Percentiles rank a stretch among this genome's conserved stretches.
phyloP scores from a whole-genome alignment of 805 yeast species.

The Zygoascus bituminiphila region DNA sequence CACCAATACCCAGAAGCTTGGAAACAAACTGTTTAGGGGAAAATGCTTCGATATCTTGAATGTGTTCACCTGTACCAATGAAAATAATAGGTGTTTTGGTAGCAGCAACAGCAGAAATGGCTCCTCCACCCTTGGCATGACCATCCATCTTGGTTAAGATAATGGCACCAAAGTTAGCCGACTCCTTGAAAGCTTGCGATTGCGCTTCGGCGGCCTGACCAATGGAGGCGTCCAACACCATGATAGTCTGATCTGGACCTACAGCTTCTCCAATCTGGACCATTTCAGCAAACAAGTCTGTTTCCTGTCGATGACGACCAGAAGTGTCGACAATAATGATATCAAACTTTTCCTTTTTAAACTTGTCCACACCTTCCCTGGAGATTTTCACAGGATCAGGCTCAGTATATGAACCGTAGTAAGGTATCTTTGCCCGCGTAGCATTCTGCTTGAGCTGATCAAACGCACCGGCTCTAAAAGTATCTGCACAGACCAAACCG shows the following conservation, averaged over 20 bases:
- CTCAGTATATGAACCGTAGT: constrained; percentile 89
- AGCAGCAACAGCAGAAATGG: constrained; percentile 96
- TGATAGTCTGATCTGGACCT: constrained; percentile 88
- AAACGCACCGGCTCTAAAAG: constrained; percentile 99
- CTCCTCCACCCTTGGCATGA: constrained; percentile 99
- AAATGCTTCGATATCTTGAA: constrained; percentile 84
- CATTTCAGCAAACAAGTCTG: constrained; percentile 88
- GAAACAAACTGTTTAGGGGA: constrained; percentile 84
- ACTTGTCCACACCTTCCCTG: constrained; percentile 81
- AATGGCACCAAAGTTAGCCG: constrained; percentile 89
- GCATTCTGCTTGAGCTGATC: constrained; percentile 98
- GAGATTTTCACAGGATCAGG: constrained; percentile 94
- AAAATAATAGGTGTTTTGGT: constrained; percentile 91
- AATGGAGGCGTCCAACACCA: constrained; percentile 95
- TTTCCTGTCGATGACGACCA: constrained; percentile 95
- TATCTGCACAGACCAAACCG: constrained; percentile 97
- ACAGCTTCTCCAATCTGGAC: constrained; percentile 83
- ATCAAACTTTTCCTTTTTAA: constrained; percentile 85
- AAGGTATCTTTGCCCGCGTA: constrained; percentile 88
- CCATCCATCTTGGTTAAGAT: constrained; percentile 96
- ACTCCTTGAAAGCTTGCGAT: constrained; percentile 87
- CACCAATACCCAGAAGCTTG: constrained; percentile 92
- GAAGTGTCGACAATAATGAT: constrained; percentile 94
- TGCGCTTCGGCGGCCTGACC: constrained; percentile 98
- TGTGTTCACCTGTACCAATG: constrained; percentile 98